Evolutionary conservation across 257 asterid genomes (phyloP), one percentile per base, ranked within the genome.

Genomic region (Solanum virginianum): DNA sequence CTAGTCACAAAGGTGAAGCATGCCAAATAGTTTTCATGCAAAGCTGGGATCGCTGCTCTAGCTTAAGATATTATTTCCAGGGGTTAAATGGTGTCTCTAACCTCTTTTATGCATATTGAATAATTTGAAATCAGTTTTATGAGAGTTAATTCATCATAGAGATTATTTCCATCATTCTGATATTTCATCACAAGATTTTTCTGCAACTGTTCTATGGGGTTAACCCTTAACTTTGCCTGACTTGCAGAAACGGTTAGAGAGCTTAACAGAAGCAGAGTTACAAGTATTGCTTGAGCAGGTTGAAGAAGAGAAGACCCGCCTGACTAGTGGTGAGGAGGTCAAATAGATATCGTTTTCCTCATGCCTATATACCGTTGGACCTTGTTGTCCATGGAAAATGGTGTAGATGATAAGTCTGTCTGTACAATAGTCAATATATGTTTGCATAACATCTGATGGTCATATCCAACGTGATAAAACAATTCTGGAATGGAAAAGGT

Each of bases 261-360:
- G 98, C 90, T 91, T 96, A 87, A 96, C 97, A 63, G 97, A 96
- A 90, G 98, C 97, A 32, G 99, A 94, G 90, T 85, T 92, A 54
- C 90, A 88, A 89, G 93, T 88, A 85, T 83, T 96, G 93, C 88
- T 94, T 22, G 95, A 94, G 88, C 98, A 96, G 88, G 98, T 94
- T 53, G 98, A 94, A 91, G 98, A 94, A 92, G 99, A 96, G 91
- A 96, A 96, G 91, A 90, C 88, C 65, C 89, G 88, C 5, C 84
- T 92, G 85, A 87, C 90, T 45, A 88, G 90, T 57, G 91, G 93
- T 0, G 92, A 91, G 65, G 89, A 95, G 83, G 87, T 88, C 11
- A 92, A 90, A 43, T 92, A 83, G 80, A 81, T 16, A 14, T 18
- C 18, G 80, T 81, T 80, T 68, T 41, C 55, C 17, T 79, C 12